A percentile compares a stretch with the other conserved stretches of the same genome.
phyloP scores from a whole-genome alignment of 2,329 filamentous ascomycete genomes.

The Colletotrichum sp. region DNA sequence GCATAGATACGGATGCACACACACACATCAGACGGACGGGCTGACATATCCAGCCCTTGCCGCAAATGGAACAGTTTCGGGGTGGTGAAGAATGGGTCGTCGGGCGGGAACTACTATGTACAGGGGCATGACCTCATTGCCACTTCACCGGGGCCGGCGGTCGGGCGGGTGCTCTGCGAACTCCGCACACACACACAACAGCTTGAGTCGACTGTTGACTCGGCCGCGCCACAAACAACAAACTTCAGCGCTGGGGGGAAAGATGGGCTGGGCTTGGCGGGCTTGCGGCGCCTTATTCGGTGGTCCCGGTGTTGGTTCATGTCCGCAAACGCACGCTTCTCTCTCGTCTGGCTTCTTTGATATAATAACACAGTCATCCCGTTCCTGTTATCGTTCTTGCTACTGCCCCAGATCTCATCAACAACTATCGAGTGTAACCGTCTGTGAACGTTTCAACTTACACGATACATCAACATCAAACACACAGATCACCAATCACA shows the following conservation, averaged over 20 bases:
- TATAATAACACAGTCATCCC: slow-evolving; percentile 4
- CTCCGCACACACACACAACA: background rate
- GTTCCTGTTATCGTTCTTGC: background rate
- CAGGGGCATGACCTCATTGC: slow-evolving; percentile 11
- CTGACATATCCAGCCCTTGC: background rate
- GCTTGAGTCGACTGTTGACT: background rate
- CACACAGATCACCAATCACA: background rate
- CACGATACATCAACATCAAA: background rate
- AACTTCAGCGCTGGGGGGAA: background rate
- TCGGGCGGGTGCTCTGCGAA: slow-evolving; percentile 8
- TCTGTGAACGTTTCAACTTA: background rate
- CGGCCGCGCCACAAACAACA: background rate
- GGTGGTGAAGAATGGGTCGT: background rate
- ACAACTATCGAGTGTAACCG: background rate
- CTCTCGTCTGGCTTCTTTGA: background rate
- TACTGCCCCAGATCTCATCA: background rate
- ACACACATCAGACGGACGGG: background rate
- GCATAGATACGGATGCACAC: background rate
- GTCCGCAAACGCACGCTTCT: background rate
- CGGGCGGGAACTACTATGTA: background rate
- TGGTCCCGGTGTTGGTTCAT: background rate
- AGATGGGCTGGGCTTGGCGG: background rate
- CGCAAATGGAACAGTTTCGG: background rate
- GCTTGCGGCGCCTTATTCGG: background rate
- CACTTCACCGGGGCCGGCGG: slow-evolving; percentile 3